Conservation (phyloP, 2,329 filamentous ascomycete species). For the Paecilomyces formosus region DNA sequence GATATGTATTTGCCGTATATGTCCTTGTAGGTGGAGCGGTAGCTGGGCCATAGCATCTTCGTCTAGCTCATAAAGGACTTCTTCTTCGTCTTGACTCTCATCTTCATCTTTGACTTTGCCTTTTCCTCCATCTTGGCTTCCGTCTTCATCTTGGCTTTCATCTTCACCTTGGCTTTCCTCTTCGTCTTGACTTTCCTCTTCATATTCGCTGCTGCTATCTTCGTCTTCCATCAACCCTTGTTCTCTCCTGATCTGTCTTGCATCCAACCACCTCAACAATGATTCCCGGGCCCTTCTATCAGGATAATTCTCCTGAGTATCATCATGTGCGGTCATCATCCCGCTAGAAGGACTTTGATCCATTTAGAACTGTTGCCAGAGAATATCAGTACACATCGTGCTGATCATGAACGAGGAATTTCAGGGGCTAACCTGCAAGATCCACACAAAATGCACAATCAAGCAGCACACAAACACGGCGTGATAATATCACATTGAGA, state of each 20-base stretch:
- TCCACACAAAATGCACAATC: neutral
- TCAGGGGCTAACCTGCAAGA: neutral
- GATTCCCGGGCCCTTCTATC: neutral
- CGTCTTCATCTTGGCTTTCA: too few species aligned
- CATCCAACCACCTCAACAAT: neutral
- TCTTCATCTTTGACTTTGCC: too few species aligned
- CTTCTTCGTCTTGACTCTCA: constrained; percentile 12
- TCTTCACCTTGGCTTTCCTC: too few species aligned
- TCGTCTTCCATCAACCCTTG: constrained; percentile 11
- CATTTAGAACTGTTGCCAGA: neutral
- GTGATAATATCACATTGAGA: neutral
- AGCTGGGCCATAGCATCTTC: constrained; percentile 17
- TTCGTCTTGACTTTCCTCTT: too few species aligned
- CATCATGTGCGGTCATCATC: neutral
- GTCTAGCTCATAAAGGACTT: constrained; percentile 20
- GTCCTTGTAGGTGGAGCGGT: constrained; percentile 16
- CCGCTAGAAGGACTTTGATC: neutral
- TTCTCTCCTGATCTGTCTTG: neutral
- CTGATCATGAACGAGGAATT: neutral
- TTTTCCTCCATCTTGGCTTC: too few species aligned
- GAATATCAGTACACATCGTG: neutral
- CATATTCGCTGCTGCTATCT: constrained; percentile 9
- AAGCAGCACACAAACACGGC: neutral
- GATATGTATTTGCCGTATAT: constrained; percentile 19
- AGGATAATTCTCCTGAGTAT: neutral